Percentiles rank a stretch among this genome's conserved stretches.
phyloP scores from a whole-genome alignment of 1,284 basidiomycete genomes.

The Blastosporella zonata region DNA sequence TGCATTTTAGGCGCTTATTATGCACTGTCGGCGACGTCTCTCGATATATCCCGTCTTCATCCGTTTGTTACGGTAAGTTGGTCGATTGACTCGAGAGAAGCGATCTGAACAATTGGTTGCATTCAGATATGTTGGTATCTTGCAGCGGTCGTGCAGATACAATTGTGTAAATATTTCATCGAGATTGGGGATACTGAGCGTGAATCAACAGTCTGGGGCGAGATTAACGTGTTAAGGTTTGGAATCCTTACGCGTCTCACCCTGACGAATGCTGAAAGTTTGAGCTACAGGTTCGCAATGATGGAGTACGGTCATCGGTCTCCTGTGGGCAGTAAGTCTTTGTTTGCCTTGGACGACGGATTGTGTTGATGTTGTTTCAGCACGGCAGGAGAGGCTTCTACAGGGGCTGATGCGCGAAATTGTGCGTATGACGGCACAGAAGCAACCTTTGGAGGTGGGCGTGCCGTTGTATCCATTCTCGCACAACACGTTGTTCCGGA shows the following conservation, averaged over 20 bases:
- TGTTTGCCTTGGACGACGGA: conserved; percentile 5
- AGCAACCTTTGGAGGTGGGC: conserved; percentile 71
- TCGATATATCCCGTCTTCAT: conserved; percentile 74
- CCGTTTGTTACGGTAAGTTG: conserved; percentile 72
- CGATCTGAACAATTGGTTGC: conserved; percentile 5
- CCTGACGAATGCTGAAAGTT: conserved; percentile 12
- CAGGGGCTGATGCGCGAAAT: conserved; percentile 82
- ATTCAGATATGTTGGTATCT: conserved; percentile 83
- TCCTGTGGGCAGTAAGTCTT: conserved; percentile 73
- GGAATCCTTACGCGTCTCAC: conserved; percentile 17
- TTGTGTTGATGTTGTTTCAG: conserved; percentile 34
- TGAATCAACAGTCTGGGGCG: conserved; percentile 77
- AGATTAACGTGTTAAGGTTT: conserved; percentile 77
- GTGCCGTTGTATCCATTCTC: conserved; percentile 79
- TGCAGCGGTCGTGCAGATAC: conserved; percentile 78
- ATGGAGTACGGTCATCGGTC: conserved; percentile 72
- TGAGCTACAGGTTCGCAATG: conserved; percentile 64
- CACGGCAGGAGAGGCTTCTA: conserved; percentile 75
- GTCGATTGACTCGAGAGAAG: neutral
- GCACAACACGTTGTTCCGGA: conserved; percentile 59
- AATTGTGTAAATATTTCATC: conserved; percentile 80
- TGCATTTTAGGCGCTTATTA: conserved; percentile 72
- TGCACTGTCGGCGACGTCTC: conserved; percentile 68
- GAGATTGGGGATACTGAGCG: conserved; percentile 66
- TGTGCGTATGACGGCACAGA: conserved; percentile 74